Percentiles rank a stretch among this genome's conserved stretches.
Evolutionary conservation across 768 basidiomycete genomes (phyloP).

Genomic region (Lentinula boryana): DNA sequence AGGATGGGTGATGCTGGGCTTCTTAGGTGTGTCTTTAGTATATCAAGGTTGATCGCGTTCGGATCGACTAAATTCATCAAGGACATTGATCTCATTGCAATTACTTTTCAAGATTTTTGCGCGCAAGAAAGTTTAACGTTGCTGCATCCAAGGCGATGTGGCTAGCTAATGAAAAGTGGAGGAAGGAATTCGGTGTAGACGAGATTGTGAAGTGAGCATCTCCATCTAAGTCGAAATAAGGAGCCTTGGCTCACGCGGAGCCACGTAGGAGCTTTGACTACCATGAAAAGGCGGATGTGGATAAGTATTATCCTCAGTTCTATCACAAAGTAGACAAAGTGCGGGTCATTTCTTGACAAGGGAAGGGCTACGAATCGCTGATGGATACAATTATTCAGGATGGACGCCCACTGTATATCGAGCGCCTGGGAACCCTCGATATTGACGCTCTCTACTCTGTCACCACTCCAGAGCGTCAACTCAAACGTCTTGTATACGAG

Average conservation of each 20-base stretch:
- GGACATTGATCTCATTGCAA: not conserved
- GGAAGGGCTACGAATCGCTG: not conserved
- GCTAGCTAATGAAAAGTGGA: slow-evolving; percentile 78
- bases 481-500: slow-evolving; percentile 84
- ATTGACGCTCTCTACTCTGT: slow-evolving; percentile 72
- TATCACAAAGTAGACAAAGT: slow-evolving; percentile 97
- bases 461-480: slow-evolving; percentile 83
- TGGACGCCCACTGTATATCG: slow-evolving; percentile 92
- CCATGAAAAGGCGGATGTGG: slow-evolving; percentile 72
- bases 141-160: slow-evolving; percentile 81
- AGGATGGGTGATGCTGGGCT: slow-evolving; percentile 69
- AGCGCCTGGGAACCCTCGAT: slow-evolving; percentile 87
- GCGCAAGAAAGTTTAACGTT: slow-evolving; percentile 69
- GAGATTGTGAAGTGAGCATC: slow-evolving; percentile 35
- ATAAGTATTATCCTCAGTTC: slow-evolving; percentile 92
- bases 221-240: not conserved
- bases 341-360: slow-evolving; percentile 6
- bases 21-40: slow-evolving; percentile 42
- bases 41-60: slow-evolving; percentile 81
- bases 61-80: not conserved
- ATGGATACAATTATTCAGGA: slow-evolving; percentile 43
- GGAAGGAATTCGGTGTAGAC: slow-evolving; percentile 78
- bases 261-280: slow-evolving; percentile 72
- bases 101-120: not conserved
- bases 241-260: not conserved